Evolutionary conservation across 2,329 filamentous ascomycete species (phyloP).

Genomic region (Thermomyces lanuginosus): DNA sequence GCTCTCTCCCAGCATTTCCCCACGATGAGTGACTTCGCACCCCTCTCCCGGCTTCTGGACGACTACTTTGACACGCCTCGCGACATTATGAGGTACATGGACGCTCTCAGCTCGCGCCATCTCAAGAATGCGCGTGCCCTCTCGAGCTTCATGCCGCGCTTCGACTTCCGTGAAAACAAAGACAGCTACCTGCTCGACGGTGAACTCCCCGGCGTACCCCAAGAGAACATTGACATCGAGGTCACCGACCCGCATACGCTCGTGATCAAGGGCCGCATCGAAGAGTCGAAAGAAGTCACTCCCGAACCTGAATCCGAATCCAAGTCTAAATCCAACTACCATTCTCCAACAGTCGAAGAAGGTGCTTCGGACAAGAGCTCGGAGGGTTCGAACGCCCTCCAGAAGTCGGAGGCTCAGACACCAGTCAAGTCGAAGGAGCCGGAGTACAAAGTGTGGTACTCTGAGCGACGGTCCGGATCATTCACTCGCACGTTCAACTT

Average conservation of each 20-base stretch:
- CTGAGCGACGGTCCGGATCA: conserved; percentile 39
- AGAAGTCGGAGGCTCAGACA: conserved; percentile 14
- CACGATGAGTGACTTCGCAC: conserved; percentile 16
- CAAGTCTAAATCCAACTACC: conserved; percentile 3
- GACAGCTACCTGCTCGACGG: conserved; percentile 26
- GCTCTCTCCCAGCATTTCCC: conserved; percentile 11
- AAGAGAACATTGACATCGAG: conserved; percentile 27
- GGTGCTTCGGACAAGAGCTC: conserved; percentile 9
- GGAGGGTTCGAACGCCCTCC: conserved; percentile 11
- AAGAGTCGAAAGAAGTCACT: too few species aligned
- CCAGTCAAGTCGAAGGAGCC: conserved; percentile 2
- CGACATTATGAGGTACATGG: too few species aligned
- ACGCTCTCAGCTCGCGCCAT: conserved; percentile 1
- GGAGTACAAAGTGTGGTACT: conserved; percentile 36
- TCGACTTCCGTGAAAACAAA: conserved; percentile 26
- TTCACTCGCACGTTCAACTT: conserved; percentile 42
- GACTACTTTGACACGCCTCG: conserved; percentile 21
- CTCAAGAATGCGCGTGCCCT: conserved; percentile 5
- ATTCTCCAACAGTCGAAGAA: conserved; percentile 24
- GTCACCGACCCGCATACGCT: conserved; percentile 27
- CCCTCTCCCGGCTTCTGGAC: conserved; percentile 24
- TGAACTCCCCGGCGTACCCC: conserved; percentile 27
- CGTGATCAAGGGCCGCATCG: conserved; percentile 21
- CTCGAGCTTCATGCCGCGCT: conserved; percentile 21
- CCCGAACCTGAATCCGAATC: neutral